A percentile compares a stretch with the other conserved stretches of the same genome.
Conservation (phyloP, 192 early-diverging fungal genomes). For the Cetraspora pellucida region DNA sequence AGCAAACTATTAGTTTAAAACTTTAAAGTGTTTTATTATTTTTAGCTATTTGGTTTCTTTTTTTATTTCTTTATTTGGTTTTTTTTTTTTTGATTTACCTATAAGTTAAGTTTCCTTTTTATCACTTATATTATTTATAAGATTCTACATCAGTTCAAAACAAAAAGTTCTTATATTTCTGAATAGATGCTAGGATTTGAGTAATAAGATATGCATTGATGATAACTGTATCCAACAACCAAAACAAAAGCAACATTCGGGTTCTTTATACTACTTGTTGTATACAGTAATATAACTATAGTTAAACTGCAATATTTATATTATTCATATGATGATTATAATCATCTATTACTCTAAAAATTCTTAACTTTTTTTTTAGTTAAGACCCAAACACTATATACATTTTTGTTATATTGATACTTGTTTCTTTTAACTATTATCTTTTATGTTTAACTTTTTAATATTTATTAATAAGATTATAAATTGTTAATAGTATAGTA, state of each 20-base stretch:
- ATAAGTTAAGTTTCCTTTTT: background rate
- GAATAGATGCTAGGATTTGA: background rate
- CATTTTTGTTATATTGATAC: constrained; percentile 10
- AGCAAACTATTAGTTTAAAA: background rate
- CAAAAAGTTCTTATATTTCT: background rate
- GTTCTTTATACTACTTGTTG: constrained; percentile 15
- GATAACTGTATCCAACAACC: constrained; percentile 26
- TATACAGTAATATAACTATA: constrained; percentile 21
- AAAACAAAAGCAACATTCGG: constrained; percentile 32
- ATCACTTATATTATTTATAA: background rate
- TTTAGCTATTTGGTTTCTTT: too few relatives aligned
- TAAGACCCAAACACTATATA: constrained; percentile 16
- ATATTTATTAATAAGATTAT: constrained; percentile 1
- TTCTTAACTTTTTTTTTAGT: constrained; percentile 14
- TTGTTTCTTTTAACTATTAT: constrained; percentile 25
- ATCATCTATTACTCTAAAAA: constrained; percentile 31
- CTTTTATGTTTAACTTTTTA: background rate
- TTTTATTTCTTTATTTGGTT: background rate
- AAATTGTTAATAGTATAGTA: constrained; percentile 34
- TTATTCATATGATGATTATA: constrained; percentile 33
- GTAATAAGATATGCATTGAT: constrained; percentile 18
- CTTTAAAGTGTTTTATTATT: too few relatives aligned
- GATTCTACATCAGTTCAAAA: background rate
- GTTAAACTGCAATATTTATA: constrained; percentile 34
- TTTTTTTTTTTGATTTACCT: background rate